Evolutionary conservation across 305 asterid genomes (phyloP).

Genomic region (Rubia peregrina): DNA sequence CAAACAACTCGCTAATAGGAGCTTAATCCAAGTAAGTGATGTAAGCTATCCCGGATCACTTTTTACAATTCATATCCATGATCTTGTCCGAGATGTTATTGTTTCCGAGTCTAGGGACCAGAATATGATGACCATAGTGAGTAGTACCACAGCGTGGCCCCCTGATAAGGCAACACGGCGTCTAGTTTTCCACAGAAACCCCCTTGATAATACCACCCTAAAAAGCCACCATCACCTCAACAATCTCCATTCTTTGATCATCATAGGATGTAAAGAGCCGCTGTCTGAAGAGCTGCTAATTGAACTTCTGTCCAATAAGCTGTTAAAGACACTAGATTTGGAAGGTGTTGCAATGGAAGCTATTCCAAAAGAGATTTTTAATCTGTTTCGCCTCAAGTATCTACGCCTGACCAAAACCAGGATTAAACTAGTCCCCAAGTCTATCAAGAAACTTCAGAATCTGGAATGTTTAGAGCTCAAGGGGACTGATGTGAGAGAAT

Average conservation of each 20-base stretch:
- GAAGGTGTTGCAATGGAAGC: not conserved
- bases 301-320: conserved; percentile 4
- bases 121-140: not conserved
- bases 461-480: conserved; percentile 15
- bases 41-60: not conserved
- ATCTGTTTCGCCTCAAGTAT: conserved; percentile 10
- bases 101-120: conserved; percentile 13
- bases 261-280: not conserved
- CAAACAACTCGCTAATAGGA: conserved; percentile 18
- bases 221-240: not conserved
- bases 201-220: not conserved
- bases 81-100: conserved; percentile 14
- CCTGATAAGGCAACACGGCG: conserved; percentile 10
- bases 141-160: not conserved
- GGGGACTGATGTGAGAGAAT: conserved; percentile 9
- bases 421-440: conserved; percentile 10
- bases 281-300: not conserved
- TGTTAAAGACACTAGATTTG: conserved; percentile 18
- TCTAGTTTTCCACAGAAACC: not conserved
- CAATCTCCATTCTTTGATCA: not conserved
- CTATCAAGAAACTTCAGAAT: not conserved
- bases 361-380: conserved; percentile 8
- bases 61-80: conserved; percentile 13
- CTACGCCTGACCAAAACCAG: conserved; percentile 1
- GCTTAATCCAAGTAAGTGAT: conserved; percentile 12